Base-by-base conservation (phyloP, 331 rosid species). In the Prunus yedoensis region DNA sequence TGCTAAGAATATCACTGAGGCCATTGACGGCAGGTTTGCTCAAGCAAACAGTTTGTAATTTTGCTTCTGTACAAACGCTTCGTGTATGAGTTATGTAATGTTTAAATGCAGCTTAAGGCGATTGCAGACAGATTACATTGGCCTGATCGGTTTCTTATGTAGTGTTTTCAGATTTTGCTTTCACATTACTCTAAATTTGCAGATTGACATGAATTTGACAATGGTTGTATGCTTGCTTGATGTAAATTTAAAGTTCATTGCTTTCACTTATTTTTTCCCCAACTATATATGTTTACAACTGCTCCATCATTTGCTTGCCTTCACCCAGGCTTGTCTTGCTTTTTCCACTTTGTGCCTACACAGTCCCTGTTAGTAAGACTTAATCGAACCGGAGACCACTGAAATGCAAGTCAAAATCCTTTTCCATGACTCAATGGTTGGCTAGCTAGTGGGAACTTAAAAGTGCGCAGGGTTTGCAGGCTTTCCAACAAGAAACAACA, bases 111-210 rank as follows among this genome's bases (percentile, higher is more conserved):
- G 96, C 81, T 86, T 94, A 87, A 71, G 78, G 84, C 73, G 89
- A 53, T 77, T 91, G 91, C 94, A 71, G 82, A 87, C 88, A 23
- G 97, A 91, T 86, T 82, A 88, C 97, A 91, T 75, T 91, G 97
- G 94, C 97, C 98, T 80, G 98, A 94, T 84, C 96, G 98, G 95
- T 94, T 90, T 88, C 21, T 93, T 90, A 82, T 70, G 87, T 79
- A 43, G 73, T 8, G 64, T 20, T 60, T 70, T 52, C 45, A 11
- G 45, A 47, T 21, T 59, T 59, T 0, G 64, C 1, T 28, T 53
- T 66, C 5, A 6, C n/a, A n/a, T 21, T 30, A 30, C 4, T 30
- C 32, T 30, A 30, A 2, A 27, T 27, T 27, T 27, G 28, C 28
- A 27, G 28, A 27, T 27, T 25, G 27, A 25, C 27, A 25, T 25